Percentiles rank a stretch among this genome's conserved stretches.
Conservation (phyloP, 2,329 filamentous ascomycete species). For the Pestalotiopsis sp. region DNA sequence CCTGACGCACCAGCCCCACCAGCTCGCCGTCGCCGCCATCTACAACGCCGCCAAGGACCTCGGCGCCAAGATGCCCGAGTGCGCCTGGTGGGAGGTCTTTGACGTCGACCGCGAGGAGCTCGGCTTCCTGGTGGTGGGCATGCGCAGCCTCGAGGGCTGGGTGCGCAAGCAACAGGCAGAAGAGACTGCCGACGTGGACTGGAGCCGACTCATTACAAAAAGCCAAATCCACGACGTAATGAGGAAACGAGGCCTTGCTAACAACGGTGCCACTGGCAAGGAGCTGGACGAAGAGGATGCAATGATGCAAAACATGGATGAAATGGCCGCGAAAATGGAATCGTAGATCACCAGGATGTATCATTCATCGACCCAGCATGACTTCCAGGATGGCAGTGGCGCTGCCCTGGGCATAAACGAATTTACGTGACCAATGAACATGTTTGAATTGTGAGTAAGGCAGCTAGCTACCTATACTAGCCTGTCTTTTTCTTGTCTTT, state of each 20-base stretch:
- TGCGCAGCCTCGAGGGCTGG: constrained; percentile 78
- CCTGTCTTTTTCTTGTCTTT: too few species aligned
- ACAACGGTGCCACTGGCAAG: constrained; percentile 14
- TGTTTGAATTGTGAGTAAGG: too few species aligned
- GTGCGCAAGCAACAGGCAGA: constrained; percentile 57
- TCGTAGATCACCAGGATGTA: not conserved
- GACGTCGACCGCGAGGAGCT: constrained; percentile 94
- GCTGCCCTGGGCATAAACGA: not conserved
- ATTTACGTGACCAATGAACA: not conserved
- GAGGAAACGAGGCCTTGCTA: constrained; percentile 49
- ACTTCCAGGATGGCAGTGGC: not conserved
- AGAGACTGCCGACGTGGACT: constrained; percentile 50
- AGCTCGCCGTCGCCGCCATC: constrained; percentile 83
- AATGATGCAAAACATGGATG: constrained; percentile 17
- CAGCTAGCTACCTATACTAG: too few species aligned
- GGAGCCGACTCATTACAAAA: constrained; percentile 58
- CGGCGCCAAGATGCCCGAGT: constrained; percentile 76
- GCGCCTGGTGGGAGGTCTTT: constrained; percentile 97
- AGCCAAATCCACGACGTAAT: constrained; percentile 63
- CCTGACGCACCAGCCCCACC: constrained; percentile 86
- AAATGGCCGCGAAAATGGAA: constrained; percentile 13
- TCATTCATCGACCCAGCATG: not conserved
- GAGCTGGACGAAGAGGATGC: constrained; percentile 15
- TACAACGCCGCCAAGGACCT: constrained; percentile 85
- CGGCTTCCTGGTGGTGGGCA: constrained; percentile 85